A percentile compares a stretch with the other conserved stretches of the same genome.
Conservation (phyloP, 345 rosid genomes). For the Geranium brycei region DNA sequence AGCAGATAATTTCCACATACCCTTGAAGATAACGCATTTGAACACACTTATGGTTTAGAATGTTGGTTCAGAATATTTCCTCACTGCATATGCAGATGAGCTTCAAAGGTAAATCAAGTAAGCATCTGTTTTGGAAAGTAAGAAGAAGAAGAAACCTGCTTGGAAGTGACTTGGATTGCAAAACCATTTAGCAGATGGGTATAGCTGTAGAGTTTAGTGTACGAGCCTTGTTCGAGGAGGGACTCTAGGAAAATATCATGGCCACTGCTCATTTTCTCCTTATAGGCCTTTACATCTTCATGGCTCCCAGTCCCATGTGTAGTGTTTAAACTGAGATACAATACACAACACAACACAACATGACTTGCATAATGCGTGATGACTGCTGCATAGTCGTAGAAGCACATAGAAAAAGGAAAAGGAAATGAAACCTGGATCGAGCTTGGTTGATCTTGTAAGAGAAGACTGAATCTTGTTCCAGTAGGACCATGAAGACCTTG, state of each 20-base stretch:
- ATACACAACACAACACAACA: neutral
- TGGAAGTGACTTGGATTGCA: constrained; percentile 24
- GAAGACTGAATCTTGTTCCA: neutral
- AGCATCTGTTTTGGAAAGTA: neutral
- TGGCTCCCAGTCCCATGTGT: constrained; percentile 1
- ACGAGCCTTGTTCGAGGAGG: constrained; percentile 17
- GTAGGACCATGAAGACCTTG: no score
- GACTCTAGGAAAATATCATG: constrained; percentile 24
- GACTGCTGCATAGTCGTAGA: no score
- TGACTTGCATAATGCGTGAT: no score
- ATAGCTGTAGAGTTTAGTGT: constrained; percentile 34
- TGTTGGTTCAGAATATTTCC: no score
- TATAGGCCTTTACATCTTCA: constrained; percentile 11
- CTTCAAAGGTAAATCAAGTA: neutral
- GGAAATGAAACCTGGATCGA: neutral
- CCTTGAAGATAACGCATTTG: neutral
- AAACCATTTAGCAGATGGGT: constrained; percentile 35
- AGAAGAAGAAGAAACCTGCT: constrained; percentile 17
- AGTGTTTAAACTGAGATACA: neutral
- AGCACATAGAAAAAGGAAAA: neutral
- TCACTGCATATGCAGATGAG: neutral
- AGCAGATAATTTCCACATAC: no score
- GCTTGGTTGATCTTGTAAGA: neutral
- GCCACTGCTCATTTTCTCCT: constrained; percentile 14
- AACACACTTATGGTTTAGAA: no score